phyloP scores from a whole-genome alignment of 1,139 yeast species.

The Hansenula anomala region DNA sequence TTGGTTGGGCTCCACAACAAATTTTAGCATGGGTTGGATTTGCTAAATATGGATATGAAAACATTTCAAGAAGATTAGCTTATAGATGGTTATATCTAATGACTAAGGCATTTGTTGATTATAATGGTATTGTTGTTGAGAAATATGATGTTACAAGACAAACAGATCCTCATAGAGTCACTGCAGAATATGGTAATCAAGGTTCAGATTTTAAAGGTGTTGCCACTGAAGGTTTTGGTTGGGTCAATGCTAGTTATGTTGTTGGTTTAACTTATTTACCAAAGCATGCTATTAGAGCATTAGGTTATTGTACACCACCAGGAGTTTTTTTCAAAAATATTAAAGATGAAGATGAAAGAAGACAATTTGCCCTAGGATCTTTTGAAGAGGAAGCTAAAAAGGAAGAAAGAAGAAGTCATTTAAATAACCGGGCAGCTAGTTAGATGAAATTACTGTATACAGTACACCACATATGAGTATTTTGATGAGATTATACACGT shows the following conservation, averaged over 20 bases:
- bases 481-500: too few relatives aligned
- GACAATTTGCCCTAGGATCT: slow-evolving; percentile 30
- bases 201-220: slow-evolving; percentile 92
- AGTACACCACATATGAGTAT: too few relatives aligned
- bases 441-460: too few relatives aligned
- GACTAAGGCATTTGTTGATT: slow-evolving; percentile 90
- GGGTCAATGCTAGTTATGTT: slow-evolving; percentile 89
- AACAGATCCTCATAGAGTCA: slow-evolving; percentile 85
- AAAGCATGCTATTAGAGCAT: slow-evolving; percentile 65
- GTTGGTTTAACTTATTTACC: slow-evolving; percentile 70
- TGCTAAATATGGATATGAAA: slow-evolving; percentile 62
- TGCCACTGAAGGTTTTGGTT: slow-evolving; percentile 94
- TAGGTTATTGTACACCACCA: slow-evolving; percentile 83
- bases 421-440: too few relatives aligned
- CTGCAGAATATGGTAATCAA: slow-evolving; percentile 97
- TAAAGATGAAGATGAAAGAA: slow-evolving; percentile 37
- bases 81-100: slow-evolving; percentile 88
- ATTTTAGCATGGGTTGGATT: slow-evolving; percentile 92
- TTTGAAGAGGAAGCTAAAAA: too few relatives aligned
- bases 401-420: too few relatives aligned
- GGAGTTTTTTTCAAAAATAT: slow-evolving; percentile 55
- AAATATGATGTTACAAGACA: slow-evolving; percentile 87
- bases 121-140: slow-evolving; percentile 93
- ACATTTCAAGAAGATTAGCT: slow-evolving; percentile 64
- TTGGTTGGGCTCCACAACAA: slow-evolving; percentile 99